Evolutionary conservation across 1,284 basidiomycete genomes (phyloP).

Genomic region (Cutaneotrichosporon mucoides): DNA sequence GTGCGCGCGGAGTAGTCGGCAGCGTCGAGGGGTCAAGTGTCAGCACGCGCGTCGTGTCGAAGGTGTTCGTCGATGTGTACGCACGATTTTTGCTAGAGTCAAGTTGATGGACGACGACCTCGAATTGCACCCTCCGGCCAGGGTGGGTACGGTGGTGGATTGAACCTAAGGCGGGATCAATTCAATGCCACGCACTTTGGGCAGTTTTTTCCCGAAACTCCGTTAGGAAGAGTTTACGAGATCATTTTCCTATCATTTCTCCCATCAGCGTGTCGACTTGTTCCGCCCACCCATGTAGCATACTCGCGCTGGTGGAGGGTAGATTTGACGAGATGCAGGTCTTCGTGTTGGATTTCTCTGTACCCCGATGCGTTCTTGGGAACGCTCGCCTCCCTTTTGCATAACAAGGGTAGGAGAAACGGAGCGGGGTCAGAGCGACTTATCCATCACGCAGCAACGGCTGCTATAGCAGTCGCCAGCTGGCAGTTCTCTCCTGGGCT

Average conservation of each 20-base stretch:
- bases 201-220: not conserved
- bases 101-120: not conserved
- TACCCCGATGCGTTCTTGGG: conserved; percentile 20
- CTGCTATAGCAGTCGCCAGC: not conserved
- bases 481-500: not conserved
- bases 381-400: conserved; percentile 16
- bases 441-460: not conserved
- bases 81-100: conserved; percentile 17
- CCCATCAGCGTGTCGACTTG: not conserved
- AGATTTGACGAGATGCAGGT: no score
- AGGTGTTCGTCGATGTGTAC: not conserved
- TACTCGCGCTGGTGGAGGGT: no score
- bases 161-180: not conserved
- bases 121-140: not conserved
- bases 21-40: conserved; percentile 3
- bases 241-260: not conserved
- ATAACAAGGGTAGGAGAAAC: conserved; percentile 18
- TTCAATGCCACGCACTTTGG: not conserved
- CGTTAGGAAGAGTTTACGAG: not conserved
- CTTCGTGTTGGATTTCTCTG: not conserved
- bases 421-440: conserved; percentile 20
- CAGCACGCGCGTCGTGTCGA: conserved; percentile 3
- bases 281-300: no score
- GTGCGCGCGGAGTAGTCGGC: not conserved
- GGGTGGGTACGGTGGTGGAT: not conserved